Evolutionary conservation across 257 asterid species (phyloP).

Genomic region (Solanum paucissectum): DNA sequence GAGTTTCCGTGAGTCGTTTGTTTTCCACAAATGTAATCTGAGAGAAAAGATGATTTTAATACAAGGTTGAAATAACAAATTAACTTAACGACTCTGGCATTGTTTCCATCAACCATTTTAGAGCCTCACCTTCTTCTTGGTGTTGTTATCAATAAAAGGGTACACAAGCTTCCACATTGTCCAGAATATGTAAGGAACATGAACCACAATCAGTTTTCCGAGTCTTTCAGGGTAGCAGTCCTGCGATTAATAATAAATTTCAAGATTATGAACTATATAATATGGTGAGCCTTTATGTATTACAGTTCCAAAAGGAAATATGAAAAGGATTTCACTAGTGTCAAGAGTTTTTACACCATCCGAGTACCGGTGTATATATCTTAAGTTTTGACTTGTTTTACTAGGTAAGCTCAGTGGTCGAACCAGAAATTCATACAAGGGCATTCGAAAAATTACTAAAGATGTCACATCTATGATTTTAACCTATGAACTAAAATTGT

Average conservation of each 20-base stretch:
- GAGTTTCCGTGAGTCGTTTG: conserved; percentile 35
- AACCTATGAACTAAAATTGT: background rate
- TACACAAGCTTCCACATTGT: conserved; percentile 53
- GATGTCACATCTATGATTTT: background rate
- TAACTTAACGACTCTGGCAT: background rate
- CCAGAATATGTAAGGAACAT: conserved; percentile 57
- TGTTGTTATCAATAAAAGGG: conserved; percentile 67
- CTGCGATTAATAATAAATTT: conserved; percentile 10
- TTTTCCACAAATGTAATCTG: conserved; percentile 61
- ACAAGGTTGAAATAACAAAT: background rate
- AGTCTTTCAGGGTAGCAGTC: conserved; percentile 91
- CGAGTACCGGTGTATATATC: background rate
- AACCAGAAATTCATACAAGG: background rate
- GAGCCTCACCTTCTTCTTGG: conserved; percentile 57
- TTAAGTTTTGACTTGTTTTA: background rate
- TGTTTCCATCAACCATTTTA: background rate
- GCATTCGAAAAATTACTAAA: too few species aligned
- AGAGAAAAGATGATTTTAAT: background rate
- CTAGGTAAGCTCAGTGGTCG: background rate
- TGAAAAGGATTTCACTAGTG: background rate
- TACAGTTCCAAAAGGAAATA: background rate
- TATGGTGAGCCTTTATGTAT: background rate
- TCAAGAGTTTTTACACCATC: background rate
- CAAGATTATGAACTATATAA: background rate
- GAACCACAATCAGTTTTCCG: conserved; percentile 36